Base-by-base conservation (phyloP, 805 yeast species). In the Monosporozyma siamensis region DNA sequence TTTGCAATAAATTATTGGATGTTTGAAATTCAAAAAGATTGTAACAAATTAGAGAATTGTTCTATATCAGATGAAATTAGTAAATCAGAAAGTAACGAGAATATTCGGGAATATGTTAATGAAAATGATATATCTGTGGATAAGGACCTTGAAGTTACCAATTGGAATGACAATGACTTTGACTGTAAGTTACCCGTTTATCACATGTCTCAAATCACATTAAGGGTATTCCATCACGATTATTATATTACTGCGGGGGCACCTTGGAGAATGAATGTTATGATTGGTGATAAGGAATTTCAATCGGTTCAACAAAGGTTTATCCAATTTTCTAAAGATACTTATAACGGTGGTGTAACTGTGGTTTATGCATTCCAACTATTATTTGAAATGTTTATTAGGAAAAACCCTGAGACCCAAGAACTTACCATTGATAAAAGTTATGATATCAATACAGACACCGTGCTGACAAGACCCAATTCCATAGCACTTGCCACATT, bases 191-290 rank as follows among this genome's bases (percentile, higher is more conserved):
- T 77, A 45, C 80, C 86, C 0, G 74, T 79, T 41, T 82, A 77
- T 59, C 89, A 85, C 55, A 68, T 82, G 65, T 77, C 85, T 1
- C 89, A 82, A 54, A 75, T 83, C 12, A 74, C 78, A 36, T 72
- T 85, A 56, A 75, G 84, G 40, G 72, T 82, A 23, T 79, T 83
- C 43, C 86, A 83, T 48, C 80, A 82, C 59, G 95, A 86, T 59
- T 76, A 83, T 44, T 82, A 82, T 42, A 79, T 83, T 4, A 80
- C 69, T 58, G 80, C 89, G 2, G 95, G 95, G 1, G 83, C 87
- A 6, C 92, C 92, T 1, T 76, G 82, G 64, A 73, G 88, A 52
- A 79, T 82, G 80, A 82, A 76, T 52, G 86, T 80, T 27, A 67
- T 66, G 30, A 78, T 82, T 9, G 74, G 76, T 5, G 64, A 65